Percentiles rank a stretch among this genome's conserved stretches.
These are phyloP conservation scores for Avena eriantha DNA, from an alignment of 176 grass and related monocot genomes.

Conservation along the genomic window DNA sequence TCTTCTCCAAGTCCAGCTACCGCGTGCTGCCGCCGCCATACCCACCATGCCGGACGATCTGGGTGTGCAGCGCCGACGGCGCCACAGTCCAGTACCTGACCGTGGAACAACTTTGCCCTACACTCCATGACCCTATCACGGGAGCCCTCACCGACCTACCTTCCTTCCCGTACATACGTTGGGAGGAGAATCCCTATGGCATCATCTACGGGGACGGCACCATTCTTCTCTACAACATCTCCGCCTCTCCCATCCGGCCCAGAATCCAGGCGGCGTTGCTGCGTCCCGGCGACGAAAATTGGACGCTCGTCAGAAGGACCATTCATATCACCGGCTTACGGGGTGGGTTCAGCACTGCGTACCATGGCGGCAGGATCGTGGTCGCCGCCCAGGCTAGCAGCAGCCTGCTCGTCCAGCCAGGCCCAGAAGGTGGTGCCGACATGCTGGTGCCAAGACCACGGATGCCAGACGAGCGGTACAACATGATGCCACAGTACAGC, in stretches of 20 bases:
- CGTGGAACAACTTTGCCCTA: background rate
- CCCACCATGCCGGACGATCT: background rate
- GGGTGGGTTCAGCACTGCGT: background rate
- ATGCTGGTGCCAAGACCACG: background rate
- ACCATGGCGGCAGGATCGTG: background rate
- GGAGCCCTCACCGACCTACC: background rate
- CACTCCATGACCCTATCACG: background rate
- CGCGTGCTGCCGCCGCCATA: background rate
- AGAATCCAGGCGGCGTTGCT: background rate
- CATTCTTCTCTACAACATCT: too few relatives aligned
- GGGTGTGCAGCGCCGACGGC: conserved; percentile 5
- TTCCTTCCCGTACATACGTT: too few relatives aligned
- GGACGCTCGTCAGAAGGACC: background rate
- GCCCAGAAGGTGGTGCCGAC: accelerated
- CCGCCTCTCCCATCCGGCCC: too few relatives aligned
- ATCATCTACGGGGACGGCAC: too few relatives aligned
- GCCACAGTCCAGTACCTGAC: background rate
- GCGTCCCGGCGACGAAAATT: background rate
- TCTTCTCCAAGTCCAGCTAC: conserved; percentile 1
- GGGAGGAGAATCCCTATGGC: too few relatives aligned
- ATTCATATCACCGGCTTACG: too few relatives aligned
- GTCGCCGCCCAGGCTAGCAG: background rate
- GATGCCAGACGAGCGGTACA: too few relatives aligned
- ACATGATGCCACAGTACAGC: background rate
- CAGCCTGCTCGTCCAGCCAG: background rate